These are phyloP conservation scores for Aspergillus hortae DNA, from an alignment of 2,329 filamentous ascomycete species.

Conservation along the genomic window DNA sequence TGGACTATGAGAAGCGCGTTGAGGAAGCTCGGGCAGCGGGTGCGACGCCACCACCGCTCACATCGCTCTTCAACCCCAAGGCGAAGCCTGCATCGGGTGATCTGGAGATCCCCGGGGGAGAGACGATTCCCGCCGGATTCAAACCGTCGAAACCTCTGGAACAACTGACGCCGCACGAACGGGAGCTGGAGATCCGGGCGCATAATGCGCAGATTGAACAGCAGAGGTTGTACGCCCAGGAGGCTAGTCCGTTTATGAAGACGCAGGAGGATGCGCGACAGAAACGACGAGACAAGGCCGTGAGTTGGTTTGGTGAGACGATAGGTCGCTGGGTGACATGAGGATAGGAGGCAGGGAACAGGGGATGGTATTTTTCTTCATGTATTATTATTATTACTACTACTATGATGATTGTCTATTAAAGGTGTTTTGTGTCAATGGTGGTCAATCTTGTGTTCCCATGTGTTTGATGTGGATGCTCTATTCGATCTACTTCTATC, in stretches of 20 bases:
- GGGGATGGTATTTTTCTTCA: slow-evolving; percentile 3
- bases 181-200: slow-evolving; percentile 42
- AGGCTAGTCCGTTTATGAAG: slow-evolving; percentile 35
- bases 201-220: slow-evolving; percentile 37
- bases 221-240: slow-evolving; percentile 33
- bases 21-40: slow-evolving; percentile 53
- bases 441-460: not conserved
- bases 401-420: not conserved
- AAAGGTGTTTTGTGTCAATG: too few species aligned
- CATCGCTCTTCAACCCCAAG: slow-evolving; percentile 43
- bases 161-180: slow-evolving; percentile 44
- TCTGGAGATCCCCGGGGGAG: slow-evolving; percentile 35
- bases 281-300: slow-evolving; percentile 37
- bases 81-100: slow-evolving; percentile 14
- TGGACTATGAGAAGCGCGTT: slow-evolving; percentile 74
- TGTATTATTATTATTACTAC: slow-evolving; percentile 11
- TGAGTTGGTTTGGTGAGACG: slow-evolving; percentile 43
- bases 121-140: slow-evolving; percentile 32
- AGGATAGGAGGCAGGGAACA: not conserved
- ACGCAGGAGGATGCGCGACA: slow-evolving; percentile 33
- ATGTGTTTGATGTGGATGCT: not conserved
- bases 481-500: not conserved
- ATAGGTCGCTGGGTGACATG: slow-evolving; percentile 41
- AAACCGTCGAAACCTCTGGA: slow-evolving; percentile 37
- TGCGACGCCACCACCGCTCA: slow-evolving; percentile 40